Percentiles rank a stretch among this genome's conserved stretches.
Conservation (phyloP, 164 flowering plant species). For the Magnolia officinalis region DNA sequence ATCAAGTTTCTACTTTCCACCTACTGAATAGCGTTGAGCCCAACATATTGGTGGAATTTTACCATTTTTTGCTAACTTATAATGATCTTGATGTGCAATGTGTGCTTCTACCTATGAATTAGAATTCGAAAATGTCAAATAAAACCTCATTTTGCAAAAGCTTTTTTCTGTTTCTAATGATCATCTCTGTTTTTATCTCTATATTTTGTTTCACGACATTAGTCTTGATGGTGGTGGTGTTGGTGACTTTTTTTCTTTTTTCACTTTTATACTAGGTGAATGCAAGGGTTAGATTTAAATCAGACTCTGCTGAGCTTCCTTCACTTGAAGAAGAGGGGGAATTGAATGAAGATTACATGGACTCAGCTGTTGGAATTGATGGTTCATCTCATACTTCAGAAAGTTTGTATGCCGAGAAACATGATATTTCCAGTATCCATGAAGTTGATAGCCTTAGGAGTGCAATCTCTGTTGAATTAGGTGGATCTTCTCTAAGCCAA, state of each 20-base stretch:
- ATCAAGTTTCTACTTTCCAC: too few relatives aligned
- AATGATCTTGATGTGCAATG: too few relatives aligned
- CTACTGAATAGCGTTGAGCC: too few relatives aligned
- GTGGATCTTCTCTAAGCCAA: conserved; percentile 42
- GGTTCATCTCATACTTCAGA: conserved; percentile 82
- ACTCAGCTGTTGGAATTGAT: conserved; percentile 64
- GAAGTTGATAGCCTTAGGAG: conserved; percentile 72
- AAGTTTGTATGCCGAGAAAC: conserved; percentile 77
- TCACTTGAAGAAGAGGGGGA: conserved; percentile 56
- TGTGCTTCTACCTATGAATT: too few relatives aligned
- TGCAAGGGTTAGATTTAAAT: conserved; percentile 55
- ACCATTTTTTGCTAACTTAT: too few relatives aligned
- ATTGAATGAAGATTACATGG: conserved; percentile 55
- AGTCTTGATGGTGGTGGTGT: neutral
- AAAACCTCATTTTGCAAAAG: neutral
- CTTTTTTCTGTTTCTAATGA: neutral
- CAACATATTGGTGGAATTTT: too few relatives aligned
- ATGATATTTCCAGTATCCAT: conserved; percentile 57
- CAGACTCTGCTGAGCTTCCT: conserved; percentile 45
- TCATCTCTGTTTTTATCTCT: neutral
- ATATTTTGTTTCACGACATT: neutral
- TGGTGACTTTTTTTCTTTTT: conserved; percentile 5
- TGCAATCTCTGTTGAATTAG: conserved; percentile 58
- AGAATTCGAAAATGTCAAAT: neutral
- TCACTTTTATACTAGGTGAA: conserved; percentile 40